Percentiles rank a stretch among this genome's conserved stretches.
Conservation (phyloP, 345 rosid species). For the Sisymbrium altissimum region DNA sequence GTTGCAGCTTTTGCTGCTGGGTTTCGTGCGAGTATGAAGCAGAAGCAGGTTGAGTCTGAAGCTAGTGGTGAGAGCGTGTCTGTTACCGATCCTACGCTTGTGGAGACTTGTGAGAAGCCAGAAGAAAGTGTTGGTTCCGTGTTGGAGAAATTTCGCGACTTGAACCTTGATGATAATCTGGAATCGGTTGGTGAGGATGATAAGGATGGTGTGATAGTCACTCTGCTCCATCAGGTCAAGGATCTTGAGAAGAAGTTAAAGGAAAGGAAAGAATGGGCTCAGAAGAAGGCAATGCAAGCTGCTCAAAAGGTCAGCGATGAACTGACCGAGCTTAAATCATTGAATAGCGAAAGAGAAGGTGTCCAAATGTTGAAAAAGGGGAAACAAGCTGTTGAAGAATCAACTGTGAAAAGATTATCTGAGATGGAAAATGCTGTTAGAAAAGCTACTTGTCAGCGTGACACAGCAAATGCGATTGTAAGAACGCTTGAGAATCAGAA, state of each 20-base stretch:
- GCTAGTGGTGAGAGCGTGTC: slow-evolving; percentile 32
- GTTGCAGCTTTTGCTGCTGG: slow-evolving; percentile 88
- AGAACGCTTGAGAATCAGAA: slow-evolving; percentile 79
- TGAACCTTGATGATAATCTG: slow-evolving; percentile 72
- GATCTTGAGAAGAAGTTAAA: slow-evolving; percentile 72
- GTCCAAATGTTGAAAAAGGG: slow-evolving; percentile 77
- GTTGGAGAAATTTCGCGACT: slow-evolving; percentile 59
- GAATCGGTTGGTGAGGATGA: slow-evolving; percentile 55
- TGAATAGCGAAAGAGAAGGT: slow-evolving; percentile 78
- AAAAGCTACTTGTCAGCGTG: slow-evolving; percentile 70
- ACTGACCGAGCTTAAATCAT: slow-evolving; percentile 63
- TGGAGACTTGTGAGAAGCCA: slow-evolving; percentile 45
- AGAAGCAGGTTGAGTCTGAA: slow-evolving; percentile 38
- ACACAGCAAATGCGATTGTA: slow-evolving; percentile 64
- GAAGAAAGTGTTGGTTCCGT: slow-evolving; percentile 42
- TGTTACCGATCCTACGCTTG: slow-evolving; percentile 19
- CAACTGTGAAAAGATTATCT: slow-evolving; percentile 66
- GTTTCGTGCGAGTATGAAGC: slow-evolving; percentile 56
- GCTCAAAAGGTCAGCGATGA: slow-evolving; percentile 80
- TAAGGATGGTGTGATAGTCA: slow-evolving; percentile 67
- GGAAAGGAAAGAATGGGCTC: slow-evolving; percentile 94
- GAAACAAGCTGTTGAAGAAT: slow-evolving; percentile 71
- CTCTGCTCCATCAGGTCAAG: slow-evolving; percentile 59
- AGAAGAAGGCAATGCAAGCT: slow-evolving; percentile 93
- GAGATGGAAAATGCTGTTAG: slow-evolving; percentile 78